Base-by-base conservation (phyloP, 352 stramenopile genomes). In the Pythium folliculosum region DNA sequence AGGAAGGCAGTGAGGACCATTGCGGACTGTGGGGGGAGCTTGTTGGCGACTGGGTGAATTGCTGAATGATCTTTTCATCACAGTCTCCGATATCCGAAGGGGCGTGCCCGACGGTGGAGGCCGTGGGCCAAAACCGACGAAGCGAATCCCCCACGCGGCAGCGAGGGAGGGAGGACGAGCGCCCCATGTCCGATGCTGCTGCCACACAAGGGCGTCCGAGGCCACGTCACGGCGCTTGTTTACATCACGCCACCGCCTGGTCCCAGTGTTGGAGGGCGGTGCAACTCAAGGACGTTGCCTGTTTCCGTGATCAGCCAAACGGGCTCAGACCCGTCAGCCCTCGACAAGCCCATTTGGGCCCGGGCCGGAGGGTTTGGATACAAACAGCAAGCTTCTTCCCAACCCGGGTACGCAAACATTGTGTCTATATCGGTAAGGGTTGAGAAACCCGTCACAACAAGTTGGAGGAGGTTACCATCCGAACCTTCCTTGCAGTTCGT, bases 1-100 rank as follows among this genome's bases (percentile, higher is more conserved):
- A 61, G 54, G 65, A 67, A 72, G 14, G 60, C 59, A 8, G 25
- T 65, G 58, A 72, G 60, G 40, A 52, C 45, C 67, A 73, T 73
- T 7, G n/a, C 69, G 21, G 65, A 43, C 2, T 10, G 0, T 1
- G 48, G 23, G 27, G 16, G 27, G 37, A 22, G 57, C 40, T 63
- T 44, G 50, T 7, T 45, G 16, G 47, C 22, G n/a, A 51, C 44
- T 25, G 37, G 25, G 53, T 21, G 65, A 55, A 40, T 65, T 63
- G 59, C 59, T 30, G 37, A 72, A 49, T 72, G 59, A 45, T 22
- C 35, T 47, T 10, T 14, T 40, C 40, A n/a, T 13, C 4, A 47
- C 10, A 13, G 40, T 47, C 40, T 47, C 40, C 40, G 14, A 47
- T 47, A 47, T n/a, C 40, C 14, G 40, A 47, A 21, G 14, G 14